Evolutionary conservation across 495 filamentous ascomycete species (phyloP).

Genomic region (Neurospora sp.): DNA sequence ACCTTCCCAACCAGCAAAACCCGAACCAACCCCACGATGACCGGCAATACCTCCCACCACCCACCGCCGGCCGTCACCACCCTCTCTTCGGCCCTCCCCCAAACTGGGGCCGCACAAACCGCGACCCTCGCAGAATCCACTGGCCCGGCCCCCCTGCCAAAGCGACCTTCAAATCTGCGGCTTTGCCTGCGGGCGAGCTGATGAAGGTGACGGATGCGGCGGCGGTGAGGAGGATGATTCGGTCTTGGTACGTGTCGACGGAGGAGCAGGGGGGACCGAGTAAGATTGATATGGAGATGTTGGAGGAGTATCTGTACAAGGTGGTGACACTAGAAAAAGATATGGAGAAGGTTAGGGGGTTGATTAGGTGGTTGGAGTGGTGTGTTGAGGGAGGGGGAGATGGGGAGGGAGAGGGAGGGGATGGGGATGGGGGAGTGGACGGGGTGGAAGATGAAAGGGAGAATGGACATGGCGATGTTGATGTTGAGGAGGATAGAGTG

Average conservation of each 20-base stretch:
- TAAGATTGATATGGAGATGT: slow-evolving; percentile 59
- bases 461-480: not conserved
- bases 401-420: not conserved
- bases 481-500: not conserved
- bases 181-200: not conserved
- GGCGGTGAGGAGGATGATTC: slow-evolving; percentile 33
- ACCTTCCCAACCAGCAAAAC: not conserved
- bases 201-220: slow-evolving; percentile 1
- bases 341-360: slow-evolving; percentile 38
- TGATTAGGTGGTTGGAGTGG: slow-evolving; percentile 61
- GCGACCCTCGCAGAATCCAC: not conserved
- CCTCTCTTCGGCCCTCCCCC: slow-evolving; percentile 1
- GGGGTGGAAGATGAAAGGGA: too few species aligned
- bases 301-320: slow-evolving; percentile 55
- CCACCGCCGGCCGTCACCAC: not conserved
- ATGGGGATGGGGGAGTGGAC: slow-evolving; percentile 15
- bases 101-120: not conserved
- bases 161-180: not conserved
- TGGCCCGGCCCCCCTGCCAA: not conserved
- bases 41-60: slow-evolving; percentile 5
- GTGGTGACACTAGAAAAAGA: slow-evolving; percentile 67
- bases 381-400: slow-evolving; percentile 46
- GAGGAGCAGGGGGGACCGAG: slow-evolving; percentile 56
- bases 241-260: slow-evolving; percentile 59
- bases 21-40: not conserved